Conservation (phyloP, 78 protist species). For the Capsaspora owczarzaki region DNA sequence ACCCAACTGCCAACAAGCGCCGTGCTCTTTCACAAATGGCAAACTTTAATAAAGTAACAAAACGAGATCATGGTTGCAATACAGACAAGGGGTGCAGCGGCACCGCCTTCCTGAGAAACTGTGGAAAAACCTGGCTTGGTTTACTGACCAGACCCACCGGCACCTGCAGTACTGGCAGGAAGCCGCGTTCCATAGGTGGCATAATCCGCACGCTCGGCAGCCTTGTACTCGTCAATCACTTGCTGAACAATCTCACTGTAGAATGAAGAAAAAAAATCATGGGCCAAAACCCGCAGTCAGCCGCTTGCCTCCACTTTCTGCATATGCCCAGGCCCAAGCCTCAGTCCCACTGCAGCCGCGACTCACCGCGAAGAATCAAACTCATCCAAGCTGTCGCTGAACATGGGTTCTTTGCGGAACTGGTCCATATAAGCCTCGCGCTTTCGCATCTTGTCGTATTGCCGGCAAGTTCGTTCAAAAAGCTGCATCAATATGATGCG, state of each 20-base stretch:
- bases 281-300: not conserved
- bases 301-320: no score
- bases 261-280: not conserved
- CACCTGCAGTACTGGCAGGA: no score
- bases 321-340: not conserved
- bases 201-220: constrained; percentile 70
- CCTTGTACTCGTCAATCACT: constrained; percentile 88
- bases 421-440: constrained; percentile 50
- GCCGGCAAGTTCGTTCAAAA: constrained; percentile 34
- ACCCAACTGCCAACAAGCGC: no score
- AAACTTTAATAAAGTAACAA: no score
- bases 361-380: constrained; percentile 56
- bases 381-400: constrained; percentile 74
- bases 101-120: no score
- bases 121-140: no score
- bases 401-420: constrained; percentile 46
- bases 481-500: constrained; percentile 21
- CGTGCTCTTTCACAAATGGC: no score
- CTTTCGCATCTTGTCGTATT: constrained; percentile 72
- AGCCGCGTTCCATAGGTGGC: constrained; percentile 15
- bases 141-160: no score
- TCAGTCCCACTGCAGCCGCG: not conserved
- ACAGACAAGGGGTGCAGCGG: no score
- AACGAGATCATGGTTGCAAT: no score
- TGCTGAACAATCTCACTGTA: constrained; percentile 44